A percentile compares a stretch with the other conserved stretches of the same genome.
Evolutionary conservation across 805 yeast species (phyloP).

Genomic region (Lachancea kluyveri): DNA sequence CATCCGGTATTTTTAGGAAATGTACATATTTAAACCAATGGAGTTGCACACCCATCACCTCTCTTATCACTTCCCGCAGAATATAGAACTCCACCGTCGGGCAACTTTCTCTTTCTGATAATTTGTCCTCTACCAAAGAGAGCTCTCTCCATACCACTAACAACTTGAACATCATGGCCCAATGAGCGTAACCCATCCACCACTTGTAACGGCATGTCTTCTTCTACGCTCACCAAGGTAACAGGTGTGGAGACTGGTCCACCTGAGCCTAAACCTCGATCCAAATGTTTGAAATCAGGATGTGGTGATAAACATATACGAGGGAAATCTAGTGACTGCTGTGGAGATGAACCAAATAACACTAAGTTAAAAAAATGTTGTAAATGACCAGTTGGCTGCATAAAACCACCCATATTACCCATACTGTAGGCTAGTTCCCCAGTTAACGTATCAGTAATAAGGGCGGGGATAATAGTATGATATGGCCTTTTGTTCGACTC

Average conservation of each 20-base stretch:
- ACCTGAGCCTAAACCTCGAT: conserved; percentile 52
- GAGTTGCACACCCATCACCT: conserved; percentile 78
- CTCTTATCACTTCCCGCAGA: conserved; percentile 75
- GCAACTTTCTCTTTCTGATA: conserved; percentile 40
- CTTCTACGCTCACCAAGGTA: conserved; percentile 59
- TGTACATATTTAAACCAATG: conserved; percentile 34
- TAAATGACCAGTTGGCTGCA: conserved; percentile 82
- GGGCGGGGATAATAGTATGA: conserved; percentile 79
- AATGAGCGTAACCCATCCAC: conserved; percentile 39
- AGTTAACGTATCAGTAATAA: conserved; percentile 45
- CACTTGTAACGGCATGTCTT: conserved; percentile 46
- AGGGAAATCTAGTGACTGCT: conserved; percentile 70
- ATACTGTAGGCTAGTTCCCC: conserved; percentile 56
- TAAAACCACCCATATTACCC: conserved; percentile 84
- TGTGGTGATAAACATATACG: conserved; percentile 59
- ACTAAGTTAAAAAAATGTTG: conserved; percentile 66
- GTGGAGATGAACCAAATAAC: conserved; percentile 60
- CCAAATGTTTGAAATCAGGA: conserved; percentile 36
- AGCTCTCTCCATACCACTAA: conserved; percentile 38
- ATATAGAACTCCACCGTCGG: conserved; percentile 41
- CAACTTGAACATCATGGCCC: conserved; percentile 52
- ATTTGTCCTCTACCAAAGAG: conserved; percentile 70
- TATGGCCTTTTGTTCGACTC: conserved; percentile 71
- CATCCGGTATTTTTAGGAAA: too few species aligned
- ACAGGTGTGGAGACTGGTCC: conserved; percentile 57